These are phyloP conservation scores for Avena sativa DNA, from an alignment of 176 grass and related monocot genomes.

Conservation along the genomic window DNA sequence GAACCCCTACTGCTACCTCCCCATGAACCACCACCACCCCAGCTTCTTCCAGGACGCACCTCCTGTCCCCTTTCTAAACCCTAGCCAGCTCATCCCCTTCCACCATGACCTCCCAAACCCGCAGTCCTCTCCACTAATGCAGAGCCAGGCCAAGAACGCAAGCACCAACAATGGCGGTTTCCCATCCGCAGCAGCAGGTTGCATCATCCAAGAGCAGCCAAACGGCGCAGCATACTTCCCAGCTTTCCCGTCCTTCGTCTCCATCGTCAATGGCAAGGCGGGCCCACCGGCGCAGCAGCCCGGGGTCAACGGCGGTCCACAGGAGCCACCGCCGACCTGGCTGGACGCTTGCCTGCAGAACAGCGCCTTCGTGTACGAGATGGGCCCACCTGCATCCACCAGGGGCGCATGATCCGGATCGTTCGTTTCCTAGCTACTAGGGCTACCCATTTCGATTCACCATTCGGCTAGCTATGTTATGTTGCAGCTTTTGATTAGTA, in stretches of 20 bases:
- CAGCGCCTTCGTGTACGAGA: slow-evolving; percentile 62
- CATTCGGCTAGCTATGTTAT: background rate
- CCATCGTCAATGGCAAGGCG: slow-evolving; percentile 33
- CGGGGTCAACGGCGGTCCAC: slow-evolving; percentile 55
- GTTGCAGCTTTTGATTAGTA: slow-evolving; percentile 6
- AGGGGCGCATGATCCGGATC: slow-evolving; percentile 58
- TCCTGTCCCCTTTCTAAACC: slow-evolving; percentile 51
- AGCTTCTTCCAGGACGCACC: slow-evolving; percentile 49
- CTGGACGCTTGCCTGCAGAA: slow-evolving; percentile 68
- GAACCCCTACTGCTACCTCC: slow-evolving; percentile 58
- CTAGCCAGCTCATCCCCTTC: slow-evolving; percentile 57
- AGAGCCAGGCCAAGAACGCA: slow-evolving; percentile 24
- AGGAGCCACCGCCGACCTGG: slow-evolving; percentile 65
- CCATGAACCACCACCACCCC: slow-evolving; percentile 41
- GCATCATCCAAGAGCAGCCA: slow-evolving; percentile 19
- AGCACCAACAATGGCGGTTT: slow-evolving; percentile 20
- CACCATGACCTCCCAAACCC: slow-evolving; percentile 51
- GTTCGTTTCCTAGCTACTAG: slow-evolving; percentile 48
- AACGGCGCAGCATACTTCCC: slow-evolving; percentile 14
- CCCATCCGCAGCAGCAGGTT: slow-evolving; percentile 23
- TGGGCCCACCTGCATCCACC: slow-evolving; percentile 49
- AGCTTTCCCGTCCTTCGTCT: slow-evolving; percentile 47
- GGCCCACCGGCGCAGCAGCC: slow-evolving; percentile 7
- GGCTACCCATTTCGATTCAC: slow-evolving; percentile 26
- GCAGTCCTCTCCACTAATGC: slow-evolving; percentile 42